These are phyloP conservation scores for Tetradesmus obliquus DNA, from an alignment of 139 green algal genomes.

Conservation along the genomic window DNA sequence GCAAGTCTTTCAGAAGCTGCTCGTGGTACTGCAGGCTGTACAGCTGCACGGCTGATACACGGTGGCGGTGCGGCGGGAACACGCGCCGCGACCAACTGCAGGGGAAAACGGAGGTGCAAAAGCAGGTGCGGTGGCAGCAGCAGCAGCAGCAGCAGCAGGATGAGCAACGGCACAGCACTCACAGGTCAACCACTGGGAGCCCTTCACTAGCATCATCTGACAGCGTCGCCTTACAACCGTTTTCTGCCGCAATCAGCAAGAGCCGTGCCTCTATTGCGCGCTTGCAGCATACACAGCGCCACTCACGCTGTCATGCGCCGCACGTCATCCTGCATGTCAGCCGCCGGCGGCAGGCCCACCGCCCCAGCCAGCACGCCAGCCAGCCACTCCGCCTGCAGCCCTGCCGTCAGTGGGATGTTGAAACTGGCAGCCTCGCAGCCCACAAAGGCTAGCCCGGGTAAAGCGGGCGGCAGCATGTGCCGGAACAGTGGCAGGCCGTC, in stretches of 20 bases:
- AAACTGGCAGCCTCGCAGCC: conserved; percentile 37
- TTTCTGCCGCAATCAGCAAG: background rate
- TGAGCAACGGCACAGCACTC: background rate
- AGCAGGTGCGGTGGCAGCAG: background rate
- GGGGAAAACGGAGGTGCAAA: too few relatives aligned
- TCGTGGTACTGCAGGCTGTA: conserved; percentile 48
- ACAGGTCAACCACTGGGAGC: too few relatives aligned
- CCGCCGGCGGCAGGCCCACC: background rate
- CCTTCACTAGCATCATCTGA: too few relatives aligned
- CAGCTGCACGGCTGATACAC: conserved; percentile 47
- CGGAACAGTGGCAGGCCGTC: conserved; percentile 59
- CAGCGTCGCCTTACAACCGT: background rate
- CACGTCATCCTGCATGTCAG: conserved; percentile 46
- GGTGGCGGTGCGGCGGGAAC: conserved; percentile 35
- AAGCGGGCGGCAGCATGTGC: conserved; percentile 34
- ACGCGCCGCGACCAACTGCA: conserved; percentile 41
- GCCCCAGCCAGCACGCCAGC: conserved; percentile 2
- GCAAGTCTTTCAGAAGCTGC: conserved; percentile 48
- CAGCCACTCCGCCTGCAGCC: conserved; percentile 56
- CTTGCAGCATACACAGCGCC: background rate
- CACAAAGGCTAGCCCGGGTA: conserved; percentile 56
- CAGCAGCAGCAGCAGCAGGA: background rate
- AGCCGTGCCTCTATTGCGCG: conserved; percentile 4
- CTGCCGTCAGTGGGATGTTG: conserved; percentile 51
- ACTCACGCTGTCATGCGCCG: background rate